phyloP scores from a whole-genome alignment of 805 yeast species.

The Candida cerambycidarum region DNA sequence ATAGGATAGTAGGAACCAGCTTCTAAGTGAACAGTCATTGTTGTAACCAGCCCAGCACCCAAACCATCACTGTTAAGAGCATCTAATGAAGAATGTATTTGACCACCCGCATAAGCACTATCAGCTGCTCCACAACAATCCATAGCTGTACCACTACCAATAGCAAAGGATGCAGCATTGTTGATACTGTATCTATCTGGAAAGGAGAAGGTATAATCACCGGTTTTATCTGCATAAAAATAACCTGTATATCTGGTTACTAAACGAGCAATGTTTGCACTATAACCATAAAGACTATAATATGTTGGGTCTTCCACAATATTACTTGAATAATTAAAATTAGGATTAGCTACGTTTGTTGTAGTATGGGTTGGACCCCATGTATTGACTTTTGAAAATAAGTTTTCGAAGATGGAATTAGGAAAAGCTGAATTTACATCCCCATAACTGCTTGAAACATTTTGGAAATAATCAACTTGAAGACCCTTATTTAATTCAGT shows the following conservation, averaged over 20 bases:
- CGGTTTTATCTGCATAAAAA: background rate
- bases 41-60: background rate
- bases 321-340: background rate
- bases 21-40: background rate
- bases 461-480: background rate
- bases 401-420: too few species aligned
- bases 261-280: background rate
- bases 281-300: background rate
- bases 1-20: background rate
- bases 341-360: too few species aligned
- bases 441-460: background rate
- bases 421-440: background rate
- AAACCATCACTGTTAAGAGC: too few species aligned
- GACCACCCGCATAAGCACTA: background rate
- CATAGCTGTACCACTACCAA: background rate
- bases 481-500: too few species aligned
- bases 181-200: background rate
- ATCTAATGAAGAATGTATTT: background rate
- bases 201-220: background rate
- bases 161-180: background rate
- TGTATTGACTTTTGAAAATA: too few species aligned
- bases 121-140: background rate
- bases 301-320: background rate
- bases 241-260: background rate
- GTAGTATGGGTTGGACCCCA: too few species aligned